Evolutionary conservation across 108 stramenopile species (phyloP).

Genomic region (Cyclotella sp.): DNA sequence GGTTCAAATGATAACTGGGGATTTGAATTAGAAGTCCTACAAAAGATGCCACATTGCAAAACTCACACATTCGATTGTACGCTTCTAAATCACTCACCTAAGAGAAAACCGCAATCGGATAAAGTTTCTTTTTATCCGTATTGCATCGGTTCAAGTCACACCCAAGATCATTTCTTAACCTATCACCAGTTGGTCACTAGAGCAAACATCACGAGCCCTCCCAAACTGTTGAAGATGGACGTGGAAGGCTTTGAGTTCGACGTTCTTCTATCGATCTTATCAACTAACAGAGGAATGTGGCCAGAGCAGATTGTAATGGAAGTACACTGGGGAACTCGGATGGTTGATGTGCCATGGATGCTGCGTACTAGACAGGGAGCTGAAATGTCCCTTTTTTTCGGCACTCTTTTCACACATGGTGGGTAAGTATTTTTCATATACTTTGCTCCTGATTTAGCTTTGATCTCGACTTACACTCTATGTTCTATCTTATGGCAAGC

Average conservation of each 20-base stretch:
- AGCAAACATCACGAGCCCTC: slow-evolving; percentile 15
- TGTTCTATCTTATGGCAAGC: no score
- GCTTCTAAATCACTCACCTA: slow-evolving; percentile 18
- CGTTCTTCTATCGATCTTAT: slow-evolving; percentile 41
- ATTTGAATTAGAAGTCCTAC: slow-evolving; percentile 25
- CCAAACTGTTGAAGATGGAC: slow-evolving; percentile 44
- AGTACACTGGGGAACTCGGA: slow-evolving; percentile 56
- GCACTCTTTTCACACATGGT: slow-evolving; percentile 33
- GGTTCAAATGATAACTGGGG: slow-evolving; percentile 42
- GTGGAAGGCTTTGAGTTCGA: slow-evolving; percentile 45
- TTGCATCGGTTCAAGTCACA: slow-evolving; percentile 26
- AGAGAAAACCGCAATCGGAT: slow-evolving; percentile 14
- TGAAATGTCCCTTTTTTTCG: slow-evolving; percentile 51
- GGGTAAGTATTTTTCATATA: slow-evolving; percentile 47
- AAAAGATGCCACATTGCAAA: slow-evolving; percentile 22
- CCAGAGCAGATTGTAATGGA: slow-evolving; percentile 60
- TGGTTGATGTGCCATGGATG: slow-evolving; percentile 54
- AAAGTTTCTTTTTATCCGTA: slow-evolving; percentile 35
- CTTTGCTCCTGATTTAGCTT: not conserved
- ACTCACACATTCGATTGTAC: slow-evolving; percentile 43
- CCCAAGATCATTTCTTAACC: slow-evolving; percentile 3
- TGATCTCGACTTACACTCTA: no score
- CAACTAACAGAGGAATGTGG: not conserved
- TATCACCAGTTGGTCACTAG: slow-evolving; percentile 19
- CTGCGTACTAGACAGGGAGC: slow-evolving; percentile 32